A percentile compares a stretch with the other conserved stretches of the same genome.
phyloP scores from a whole-genome alignment of 129 eudicot genomes.

The Chrysanthemum lavandulifolium region DNA sequence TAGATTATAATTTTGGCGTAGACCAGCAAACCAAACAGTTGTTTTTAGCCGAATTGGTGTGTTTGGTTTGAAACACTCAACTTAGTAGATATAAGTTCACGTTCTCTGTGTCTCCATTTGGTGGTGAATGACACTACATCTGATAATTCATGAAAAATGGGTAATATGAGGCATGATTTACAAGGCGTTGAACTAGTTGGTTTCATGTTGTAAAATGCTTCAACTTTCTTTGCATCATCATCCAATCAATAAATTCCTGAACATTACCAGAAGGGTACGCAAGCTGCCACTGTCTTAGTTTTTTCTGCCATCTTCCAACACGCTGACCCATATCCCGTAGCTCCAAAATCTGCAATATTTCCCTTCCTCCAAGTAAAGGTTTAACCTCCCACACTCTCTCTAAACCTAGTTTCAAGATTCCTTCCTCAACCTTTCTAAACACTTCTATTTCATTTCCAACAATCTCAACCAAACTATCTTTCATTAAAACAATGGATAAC shows the following conservation, averaged over 20 bases:
- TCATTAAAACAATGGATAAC: conserved; percentile 44
- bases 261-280: conserved; percentile 74
- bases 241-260: conserved; percentile 76
- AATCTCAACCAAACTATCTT: conserved; percentile 16
- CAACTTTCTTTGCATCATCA: conserved; percentile 46
- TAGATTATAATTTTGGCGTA: no score
- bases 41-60: no score
- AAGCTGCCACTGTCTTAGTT: conserved; percentile 80
- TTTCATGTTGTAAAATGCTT: conserved; percentile 39
- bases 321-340: conserved; percentile 68
- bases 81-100: no score
- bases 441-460: background rate
- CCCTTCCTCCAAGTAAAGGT: conserved; percentile 72
- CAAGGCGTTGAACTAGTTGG: background rate
- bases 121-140: no score
- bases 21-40: no score
- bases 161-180: background rate
- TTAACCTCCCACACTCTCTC: conserved; percentile 76
- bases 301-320: conserved; percentile 77
- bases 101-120: no score
- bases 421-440: conserved; percentile 14
- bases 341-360: conserved; percentile 64
- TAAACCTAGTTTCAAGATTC: conserved; percentile 30
- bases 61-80: no score
- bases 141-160: no score